These are phyloP conservation scores for Alectoria sarmentosa DNA, from an alignment of 495 filamentous ascomycete genomes.

Conservation along the genomic window DNA sequence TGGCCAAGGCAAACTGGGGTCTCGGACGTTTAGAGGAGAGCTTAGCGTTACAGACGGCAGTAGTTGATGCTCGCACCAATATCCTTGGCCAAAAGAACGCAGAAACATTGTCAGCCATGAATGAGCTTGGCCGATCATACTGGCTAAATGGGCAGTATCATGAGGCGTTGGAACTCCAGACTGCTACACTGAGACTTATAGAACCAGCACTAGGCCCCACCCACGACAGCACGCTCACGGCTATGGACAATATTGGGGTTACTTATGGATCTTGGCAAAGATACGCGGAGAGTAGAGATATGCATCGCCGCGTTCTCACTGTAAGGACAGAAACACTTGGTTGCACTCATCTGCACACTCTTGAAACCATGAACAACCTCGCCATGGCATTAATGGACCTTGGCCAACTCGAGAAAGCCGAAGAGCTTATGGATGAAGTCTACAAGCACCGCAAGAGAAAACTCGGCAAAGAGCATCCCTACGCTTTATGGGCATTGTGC, in stretches of 20 bases:
- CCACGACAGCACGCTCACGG: slow-evolving; percentile 28
- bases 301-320: slow-evolving; percentile 16
- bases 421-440: slow-evolving; percentile 29
- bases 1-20: slow-evolving; percentile 24
- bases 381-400: slow-evolving; percentile 25
- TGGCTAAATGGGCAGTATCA: slow-evolving; percentile 28
- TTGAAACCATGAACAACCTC: slow-evolving; percentile 25
- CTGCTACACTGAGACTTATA: slow-evolving; percentile 24
- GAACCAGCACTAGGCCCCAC: slow-evolving; percentile 20
- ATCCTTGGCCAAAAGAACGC: slow-evolving; percentile 21
- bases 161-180: slow-evolving; percentile 30
- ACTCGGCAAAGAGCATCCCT: slow-evolving; percentile 36
- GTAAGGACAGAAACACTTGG: slow-evolving; percentile 17
- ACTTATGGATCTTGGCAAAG: slow-evolving; percentile 19
- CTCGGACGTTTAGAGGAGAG: slow-evolving; percentile 24
- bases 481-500: slow-evolving; percentile 28
- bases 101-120: slow-evolving; percentile 27
- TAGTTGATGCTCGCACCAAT: slow-evolving; percentile 24
- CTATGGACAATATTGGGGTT: slow-evolving; percentile 27
- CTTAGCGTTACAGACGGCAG: slow-evolving; percentile 19
- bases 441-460: slow-evolving; percentile 28
- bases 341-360: slow-evolving; percentile 21
- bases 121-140: slow-evolving; percentile 22
- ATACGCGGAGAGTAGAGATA: slow-evolving; percentile 15
- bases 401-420: slow-evolving; percentile 17